Conservation (phyloP, 768 basidiomycete species). For the Butyriboletus loyo region DNA sequence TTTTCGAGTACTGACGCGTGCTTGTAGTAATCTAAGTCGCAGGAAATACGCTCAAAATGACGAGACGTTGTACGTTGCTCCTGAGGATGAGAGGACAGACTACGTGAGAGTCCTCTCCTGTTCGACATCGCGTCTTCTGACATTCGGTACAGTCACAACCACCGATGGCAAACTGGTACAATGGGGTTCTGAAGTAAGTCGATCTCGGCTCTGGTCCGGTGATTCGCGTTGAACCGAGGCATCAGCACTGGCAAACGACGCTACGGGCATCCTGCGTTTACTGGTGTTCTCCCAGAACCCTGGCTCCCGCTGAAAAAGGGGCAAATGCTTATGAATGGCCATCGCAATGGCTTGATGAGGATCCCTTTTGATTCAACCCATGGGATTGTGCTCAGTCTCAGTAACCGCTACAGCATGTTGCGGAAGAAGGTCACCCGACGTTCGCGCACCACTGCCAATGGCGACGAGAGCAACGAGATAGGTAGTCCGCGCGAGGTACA, state of each 20-base stretch:
- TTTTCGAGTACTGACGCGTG: slow-evolving; percentile 1
- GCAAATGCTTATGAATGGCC: slow-evolving; percentile 64
- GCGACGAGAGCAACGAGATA: slow-evolving; percentile 4
- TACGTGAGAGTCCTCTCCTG: slow-evolving; percentile 52
- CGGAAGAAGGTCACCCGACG: slow-evolving; percentile 33
- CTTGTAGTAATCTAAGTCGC: slow-evolving; percentile 73
- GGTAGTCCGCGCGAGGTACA: slow-evolving; percentile 14
- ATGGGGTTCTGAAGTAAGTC: slow-evolving; percentile 83
- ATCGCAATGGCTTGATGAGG: slow-evolving; percentile 33
- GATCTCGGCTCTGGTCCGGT: background rate
- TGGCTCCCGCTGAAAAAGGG: slow-evolving; percentile 92
- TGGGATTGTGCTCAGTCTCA: slow-evolving; percentile 79
- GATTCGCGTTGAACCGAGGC: slow-evolving; percentile 2
- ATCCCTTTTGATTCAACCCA: slow-evolving; percentile 45
- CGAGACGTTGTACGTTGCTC: slow-evolving; percentile 92
- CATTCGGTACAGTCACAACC: slow-evolving; percentile 71
- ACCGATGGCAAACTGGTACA: slow-evolving; percentile 94
- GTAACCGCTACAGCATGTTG: slow-evolving; percentile 62
- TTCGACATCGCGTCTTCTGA: slow-evolving; percentile 3
- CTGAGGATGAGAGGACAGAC: slow-evolving; percentile 89
- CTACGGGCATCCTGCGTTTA: slow-evolving; percentile 93
- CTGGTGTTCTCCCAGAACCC: slow-evolving; percentile 88
- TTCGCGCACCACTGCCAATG: slow-evolving; percentile 2
- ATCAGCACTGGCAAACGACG: slow-evolving; percentile 87
- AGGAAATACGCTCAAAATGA: slow-evolving; percentile 91